Evolutionary conservation across 495 filamentous ascomycete genomes (phyloP).

Genomic region (Trichoderma reesei): DNA sequence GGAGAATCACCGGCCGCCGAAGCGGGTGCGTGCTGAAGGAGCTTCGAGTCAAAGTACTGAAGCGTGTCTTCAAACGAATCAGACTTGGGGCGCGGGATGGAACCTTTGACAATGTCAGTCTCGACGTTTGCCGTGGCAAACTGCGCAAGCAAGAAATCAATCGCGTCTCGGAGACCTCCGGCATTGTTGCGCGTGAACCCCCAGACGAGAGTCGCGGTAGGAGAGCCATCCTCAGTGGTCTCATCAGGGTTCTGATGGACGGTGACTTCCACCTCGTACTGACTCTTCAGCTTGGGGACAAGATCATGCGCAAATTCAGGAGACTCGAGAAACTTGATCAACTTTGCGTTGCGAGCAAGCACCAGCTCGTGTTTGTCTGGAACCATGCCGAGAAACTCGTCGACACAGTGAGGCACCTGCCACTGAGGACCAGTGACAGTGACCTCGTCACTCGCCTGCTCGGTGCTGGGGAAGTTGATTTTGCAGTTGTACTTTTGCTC

Average conservation of each 20-base stretch:
- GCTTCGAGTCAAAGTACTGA: constrained; percentile 91
- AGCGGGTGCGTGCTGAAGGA: constrained; percentile 81
- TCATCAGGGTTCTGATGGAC: constrained; percentile 49
- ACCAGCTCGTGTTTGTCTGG: constrained; percentile 89
- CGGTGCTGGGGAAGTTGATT: constrained; percentile 91
- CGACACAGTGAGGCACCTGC: constrained; percentile 90
- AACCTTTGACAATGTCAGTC: constrained; percentile 76
- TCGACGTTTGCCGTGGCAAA: constrained; percentile 79
- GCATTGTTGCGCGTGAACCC: constrained; percentile 95
- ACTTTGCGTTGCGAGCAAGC: constrained; percentile 59
- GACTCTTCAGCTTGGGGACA: constrained; percentile 70
- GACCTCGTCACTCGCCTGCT: constrained; percentile 92
- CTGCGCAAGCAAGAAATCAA: constrained; percentile 81
- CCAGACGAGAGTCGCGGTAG: constrained; percentile 42
- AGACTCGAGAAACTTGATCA: constrained; percentile 71
- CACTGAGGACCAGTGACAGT: constrained; percentile 93
- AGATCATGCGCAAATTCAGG: constrained; percentile 68
- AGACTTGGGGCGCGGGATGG: constrained; percentile 90
- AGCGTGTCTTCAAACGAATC: constrained; percentile 97
- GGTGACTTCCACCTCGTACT: constrained; percentile 81
- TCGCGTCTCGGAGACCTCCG: constrained; percentile 87
- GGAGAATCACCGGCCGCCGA: constrained; percentile 76
- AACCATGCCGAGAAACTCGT: constrained; percentile 94
- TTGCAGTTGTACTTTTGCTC: constrained; percentile 99
- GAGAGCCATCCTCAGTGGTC: constrained; percentile 41